Percentiles rank a stretch among this genome's conserved stretches.
These are phyloP conservation scores for Nannochloris sp. DNA, from an alignment of 139 green algal species.

Conservation along the genomic window DNA sequence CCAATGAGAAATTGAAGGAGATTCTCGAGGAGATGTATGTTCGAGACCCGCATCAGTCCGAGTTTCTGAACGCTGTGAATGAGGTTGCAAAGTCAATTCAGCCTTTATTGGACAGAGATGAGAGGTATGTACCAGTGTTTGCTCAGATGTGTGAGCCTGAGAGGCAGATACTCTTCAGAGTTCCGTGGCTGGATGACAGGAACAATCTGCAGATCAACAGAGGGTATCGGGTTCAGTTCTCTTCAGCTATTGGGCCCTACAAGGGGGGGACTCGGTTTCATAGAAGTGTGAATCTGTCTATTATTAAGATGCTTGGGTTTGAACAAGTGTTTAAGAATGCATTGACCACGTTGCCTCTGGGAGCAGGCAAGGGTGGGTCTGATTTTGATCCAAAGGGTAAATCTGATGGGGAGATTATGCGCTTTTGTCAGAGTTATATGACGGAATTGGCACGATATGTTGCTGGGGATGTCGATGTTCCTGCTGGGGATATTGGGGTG, in stretches of 20 bases:
- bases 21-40: conserved; percentile 29
- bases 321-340: conserved; percentile 70
- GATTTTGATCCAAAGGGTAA: conserved; percentile 80
- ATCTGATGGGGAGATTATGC: conserved; percentile 49
- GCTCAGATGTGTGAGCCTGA: conserved; percentile 50
- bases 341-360: conserved; percentile 70
- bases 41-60: conserved; percentile 42
- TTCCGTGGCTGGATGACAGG: conserved; percentile 55
- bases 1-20: conserved; percentile 18
- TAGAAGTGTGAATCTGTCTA: conserved; percentile 59
- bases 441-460: conserved; percentile 54
- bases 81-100: conserved; percentile 31
- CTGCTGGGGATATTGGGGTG: conserved; percentile 77
- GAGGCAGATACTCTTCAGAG: conserved; percentile 45
- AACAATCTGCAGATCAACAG: conserved; percentile 57
- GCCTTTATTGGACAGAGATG: conserved; percentile 50
- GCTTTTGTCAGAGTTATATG: conserved; percentile 74
- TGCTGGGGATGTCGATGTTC: conserved; percentile 54
- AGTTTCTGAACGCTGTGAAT: conserved; percentile 54
- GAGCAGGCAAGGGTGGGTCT: conserved; percentile 68
- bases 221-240: conserved; percentile 73
- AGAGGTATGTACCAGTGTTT: conserved; percentile 42
- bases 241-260: conserved; percentile 69
- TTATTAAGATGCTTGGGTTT: conserved; percentile 76
- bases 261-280: conserved; percentile 79